Evolutionary conservation across 768 basidiomycete genomes (phyloP).

Genomic region (Thelephora ganbajun): DNA sequence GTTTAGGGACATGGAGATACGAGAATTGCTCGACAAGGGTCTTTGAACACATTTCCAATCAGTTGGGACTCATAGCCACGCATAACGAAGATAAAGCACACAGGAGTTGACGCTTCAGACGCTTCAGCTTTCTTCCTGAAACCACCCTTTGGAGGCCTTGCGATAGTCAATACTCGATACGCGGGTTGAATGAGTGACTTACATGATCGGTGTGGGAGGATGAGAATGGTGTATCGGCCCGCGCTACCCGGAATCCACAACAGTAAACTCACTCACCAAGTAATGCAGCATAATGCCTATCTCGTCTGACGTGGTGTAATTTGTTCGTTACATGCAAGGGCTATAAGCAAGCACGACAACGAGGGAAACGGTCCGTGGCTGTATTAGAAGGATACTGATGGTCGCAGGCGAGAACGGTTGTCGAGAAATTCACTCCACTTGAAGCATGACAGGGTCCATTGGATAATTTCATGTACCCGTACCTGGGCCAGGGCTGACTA

Average conservation of each 20-base stretch:
- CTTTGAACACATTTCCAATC: conserved; percentile 19
- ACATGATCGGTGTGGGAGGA: not conserved
- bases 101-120: conserved; percentile 14
- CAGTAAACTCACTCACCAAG: too few species aligned
- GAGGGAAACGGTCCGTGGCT: too few species aligned
- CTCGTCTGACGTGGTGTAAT: too few species aligned
- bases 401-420: too few species aligned
- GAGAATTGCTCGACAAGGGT: conserved; percentile 64
- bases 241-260: not conserved
- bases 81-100: not conserved
- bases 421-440: too few species aligned
- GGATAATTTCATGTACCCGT: too few species aligned
- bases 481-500: too few species aligned
- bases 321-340: too few species aligned
- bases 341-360: too few species aligned
- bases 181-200: not conserved
- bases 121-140: conserved; percentile 16
- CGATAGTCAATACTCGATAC: not conserved
- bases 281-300: too few species aligned
- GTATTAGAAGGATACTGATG: too few species aligned
- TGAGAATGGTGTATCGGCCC: not conserved
- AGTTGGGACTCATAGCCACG: not conserved
- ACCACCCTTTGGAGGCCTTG: conserved; percentile 21
- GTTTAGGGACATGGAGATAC: conserved; percentile 51
- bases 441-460: too few species aligned